Evolutionary conservation across 352 stramenopile species (phyloP), one percentile per base, ranked within the genome.

Genomic region (Pythium monospermum): DNA sequence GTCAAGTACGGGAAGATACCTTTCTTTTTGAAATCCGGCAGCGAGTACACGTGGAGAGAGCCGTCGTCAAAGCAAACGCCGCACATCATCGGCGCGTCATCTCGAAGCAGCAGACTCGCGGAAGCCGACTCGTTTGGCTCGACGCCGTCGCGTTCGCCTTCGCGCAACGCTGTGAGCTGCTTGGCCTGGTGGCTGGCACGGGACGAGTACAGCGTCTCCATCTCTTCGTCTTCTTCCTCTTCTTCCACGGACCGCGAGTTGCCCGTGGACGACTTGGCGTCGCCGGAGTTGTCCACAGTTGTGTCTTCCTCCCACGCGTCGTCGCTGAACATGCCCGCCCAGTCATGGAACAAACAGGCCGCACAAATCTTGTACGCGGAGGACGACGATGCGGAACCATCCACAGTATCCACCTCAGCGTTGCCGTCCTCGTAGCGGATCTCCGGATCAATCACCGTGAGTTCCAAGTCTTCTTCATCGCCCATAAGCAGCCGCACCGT

Each of bases 271-370:
- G n/a, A n/a, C 57, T 63, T 49, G 22, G 53, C 26, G 35, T 70
- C 44, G 26, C 38, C 50, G 1, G 50, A 69, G 53, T 27, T n/a
- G 18, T 84, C 65, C 10, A 51, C 52, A 15, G 73, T 70, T 3
- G 50, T 61, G 19, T 82, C 68, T 48, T 87, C 73, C 22, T 66
- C 72, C 76, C 72, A 85, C 3, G 70, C 66, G 19, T 76, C 72
- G 31, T 88, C 76, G 31, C 42, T 45, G 39, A 91, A 94, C 78
- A 94, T 89, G 1, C 80, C 76, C 11, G 75, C 64, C 83, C 83
- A 94, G 53, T 94, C 83, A 51, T 90, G 80, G 43, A 94, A 94
- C 19, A 94, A 61, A 48, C 83, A 94, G 8, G 76, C 72, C 6
- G 78, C 72, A 50, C 77, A 89, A 31, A 86, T 86, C 0, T 40